Base-by-base conservation (phyloP, 1,139 yeast genomes). In the Hemisphaericaspora subhashii region DNA sequence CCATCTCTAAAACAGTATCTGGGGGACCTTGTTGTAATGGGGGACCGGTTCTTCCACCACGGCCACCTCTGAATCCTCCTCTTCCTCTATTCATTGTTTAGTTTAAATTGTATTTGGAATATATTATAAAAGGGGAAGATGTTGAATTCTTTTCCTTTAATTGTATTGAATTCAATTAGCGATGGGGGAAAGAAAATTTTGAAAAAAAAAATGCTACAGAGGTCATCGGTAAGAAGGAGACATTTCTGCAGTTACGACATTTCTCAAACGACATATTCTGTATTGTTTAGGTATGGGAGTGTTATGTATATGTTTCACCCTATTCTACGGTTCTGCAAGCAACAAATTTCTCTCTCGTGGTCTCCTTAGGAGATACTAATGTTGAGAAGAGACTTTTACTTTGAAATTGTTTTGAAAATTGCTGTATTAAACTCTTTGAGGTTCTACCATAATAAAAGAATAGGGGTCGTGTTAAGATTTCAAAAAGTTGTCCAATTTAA, bases 1-100 rank as follows among this genome's bases (percentile, higher is more conserved):
- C 99, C 95, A 94, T 86, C 68, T 92, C 98, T 55, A 86, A 77
- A 29, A 86, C 97, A 41, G 83, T 73, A 52, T 89, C 98, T 60
- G 98, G 98, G 37, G 98, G 98, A 39, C 92, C 95, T 66, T 78
- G 83, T 54, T 82, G 85, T 49, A 72, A 74, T 46, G 64, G 63
- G 38, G 78, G 75, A 37, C 80, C 80, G 54, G 74, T 66, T 62
- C 76, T 68, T 39, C 82, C 81, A 40, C 83, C 81, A 53, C 79
- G 68, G 53, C 82, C 80, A 43, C 85, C 83, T 64, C 84, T 75
- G 62, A 83, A 79, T 51, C 89, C 88, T 48, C 87, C 86, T 66
- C 81, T 73, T 45, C 83, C 82, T 75, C 81, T 76, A 62, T 76
- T 74, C 81, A 77, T 74, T 39, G 31, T 46, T 47, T 40, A 34